Evolutionary conservation across 1,284 basidiomycete species (phyloP).

Genomic region (Malassezia globosa): DNA sequence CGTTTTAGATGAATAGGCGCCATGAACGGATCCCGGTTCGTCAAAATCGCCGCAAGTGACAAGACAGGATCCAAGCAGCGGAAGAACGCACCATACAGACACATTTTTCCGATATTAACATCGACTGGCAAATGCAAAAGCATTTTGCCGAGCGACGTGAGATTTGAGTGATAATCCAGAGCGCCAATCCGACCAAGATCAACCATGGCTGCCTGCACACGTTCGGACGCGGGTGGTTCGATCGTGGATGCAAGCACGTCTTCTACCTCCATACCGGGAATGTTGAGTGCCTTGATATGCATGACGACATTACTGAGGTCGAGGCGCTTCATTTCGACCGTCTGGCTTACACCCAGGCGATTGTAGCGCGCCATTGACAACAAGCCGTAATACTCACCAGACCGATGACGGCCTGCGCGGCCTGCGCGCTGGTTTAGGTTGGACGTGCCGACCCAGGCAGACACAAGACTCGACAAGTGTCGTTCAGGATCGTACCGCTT

Average conservation of each 20-base stretch:
- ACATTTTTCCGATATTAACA: conserved; percentile 75
- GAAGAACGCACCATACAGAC: conserved; percentile 85
- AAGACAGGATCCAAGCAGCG: conserved; percentile 79
- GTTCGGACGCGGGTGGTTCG: conserved; percentile 71
- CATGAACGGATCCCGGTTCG: conserved; percentile 81
- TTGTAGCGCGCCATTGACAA: conserved; percentile 60
- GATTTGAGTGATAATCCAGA: conserved; percentile 62
- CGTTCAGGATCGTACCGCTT: conserved; percentile 81
- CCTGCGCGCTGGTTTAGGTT: conserved; percentile 88
- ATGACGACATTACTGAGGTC: conserved; percentile 50
- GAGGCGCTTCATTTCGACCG: conserved; percentile 82
- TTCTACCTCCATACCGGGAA: conserved; percentile 74
- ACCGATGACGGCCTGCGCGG: conserved; percentile 79
- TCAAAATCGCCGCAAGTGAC: conserved; percentile 76
- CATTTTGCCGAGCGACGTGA: conserved; percentile 78
- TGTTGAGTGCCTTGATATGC: conserved; percentile 93
- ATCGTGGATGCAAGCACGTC: conserved; percentile 75
- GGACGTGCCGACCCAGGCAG: conserved; percentile 82
- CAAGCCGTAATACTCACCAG: conserved; percentile 83
- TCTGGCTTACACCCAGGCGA: conserved; percentile 66
- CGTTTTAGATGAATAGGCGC: conserved; percentile 55
- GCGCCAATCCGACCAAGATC: conserved; percentile 78
- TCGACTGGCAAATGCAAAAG: conserved; percentile 82
- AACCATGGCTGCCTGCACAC: conserved; percentile 70
- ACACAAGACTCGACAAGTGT: conserved; percentile 73